Conservation (phyloP, 2,329 filamentous ascomycete genomes). For the Cytospora schulzeri region DNA sequence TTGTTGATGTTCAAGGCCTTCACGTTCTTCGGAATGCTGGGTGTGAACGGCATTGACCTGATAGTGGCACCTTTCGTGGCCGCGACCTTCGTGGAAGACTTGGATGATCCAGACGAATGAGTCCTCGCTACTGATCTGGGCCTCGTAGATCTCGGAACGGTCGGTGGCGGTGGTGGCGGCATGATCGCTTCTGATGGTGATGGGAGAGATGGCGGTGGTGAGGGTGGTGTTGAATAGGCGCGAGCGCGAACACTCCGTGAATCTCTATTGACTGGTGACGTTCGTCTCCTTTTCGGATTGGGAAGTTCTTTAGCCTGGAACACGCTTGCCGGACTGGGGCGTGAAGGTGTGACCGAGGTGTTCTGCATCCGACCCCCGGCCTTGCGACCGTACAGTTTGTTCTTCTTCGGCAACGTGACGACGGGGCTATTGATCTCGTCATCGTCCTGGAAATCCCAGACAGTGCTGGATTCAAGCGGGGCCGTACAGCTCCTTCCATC, state of each 20-base stretch:
- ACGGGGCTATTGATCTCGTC: conserved; percentile 27
- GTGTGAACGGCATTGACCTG: conserved; percentile 12
- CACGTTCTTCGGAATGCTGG: conserved; percentile 20
- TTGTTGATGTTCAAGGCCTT: conserved; percentile 22
- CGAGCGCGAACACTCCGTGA: conserved; percentile 14
- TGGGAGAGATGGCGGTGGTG: conserved; percentile 26
- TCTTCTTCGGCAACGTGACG: conserved; percentile 22
- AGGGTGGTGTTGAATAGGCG: conserved; percentile 28
- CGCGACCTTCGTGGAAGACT: conserved; percentile 11
- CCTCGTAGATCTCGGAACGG: conserved; percentile 21
- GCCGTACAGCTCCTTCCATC: conserved; percentile 25
- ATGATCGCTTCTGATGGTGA: conserved; percentile 25
- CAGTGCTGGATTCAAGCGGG: conserved; percentile 24
- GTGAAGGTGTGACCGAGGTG: conserved; percentile 9
- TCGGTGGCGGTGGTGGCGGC: conserved; percentile 24
- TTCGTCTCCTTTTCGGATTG: conserved; percentile 24
- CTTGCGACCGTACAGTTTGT: conserved; percentile 24
- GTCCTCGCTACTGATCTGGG: conserved; percentile 18
- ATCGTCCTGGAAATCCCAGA: conserved; percentile 28
- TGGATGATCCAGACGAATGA: conserved; percentile 15
- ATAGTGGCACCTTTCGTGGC: conserved; percentile 11
- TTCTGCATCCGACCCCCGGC: conserved; percentile 12
- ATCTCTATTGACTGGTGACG: conserved; percentile 16
- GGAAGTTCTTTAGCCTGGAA: conserved; percentile 11
- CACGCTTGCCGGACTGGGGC: neutral